A percentile compares a stretch with the other conserved stretches of the same genome.
phyloP scores from a whole-genome alignment of 2,329 filamentous ascomycete species.

The Penicillium sp. region DNA sequence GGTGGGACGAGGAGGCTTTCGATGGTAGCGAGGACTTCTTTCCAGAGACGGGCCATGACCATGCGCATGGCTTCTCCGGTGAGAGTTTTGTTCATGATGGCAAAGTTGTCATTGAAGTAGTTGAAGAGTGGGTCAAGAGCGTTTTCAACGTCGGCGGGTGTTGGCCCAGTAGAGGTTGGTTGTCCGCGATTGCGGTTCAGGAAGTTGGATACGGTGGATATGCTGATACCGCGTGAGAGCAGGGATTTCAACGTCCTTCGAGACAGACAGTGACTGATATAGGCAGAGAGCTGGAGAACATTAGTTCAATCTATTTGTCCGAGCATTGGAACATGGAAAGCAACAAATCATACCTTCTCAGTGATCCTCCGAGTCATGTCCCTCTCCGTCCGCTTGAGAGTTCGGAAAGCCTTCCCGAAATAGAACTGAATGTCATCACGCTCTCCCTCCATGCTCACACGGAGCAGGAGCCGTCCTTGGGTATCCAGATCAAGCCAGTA shows the following conservation, averaged over 20 bases:
- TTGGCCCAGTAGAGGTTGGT: conserved; percentile 59
- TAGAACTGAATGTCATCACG: conserved; percentile 98
- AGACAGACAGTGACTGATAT: conserved; percentile 89
- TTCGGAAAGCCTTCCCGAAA: conserved; percentile 94
- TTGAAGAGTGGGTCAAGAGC: conserved; percentile 82
- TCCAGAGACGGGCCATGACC: conserved; percentile 98
- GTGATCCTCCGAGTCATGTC: conserved; percentile 99
- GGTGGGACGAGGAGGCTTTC: conserved; percentile 90
- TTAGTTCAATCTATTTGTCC: conserved; percentile 12
- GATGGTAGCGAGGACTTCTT: conserved; percentile 90
- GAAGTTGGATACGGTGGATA: conserved; percentile 74
- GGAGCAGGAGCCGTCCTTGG: conserved; percentile 82
- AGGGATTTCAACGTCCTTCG: conserved; percentile 75
- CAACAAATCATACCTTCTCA: conserved; percentile 72
- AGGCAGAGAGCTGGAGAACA: conserved; percentile 72
- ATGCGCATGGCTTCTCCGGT: conserved; percentile 96
- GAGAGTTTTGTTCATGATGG: conserved; percentile 96
- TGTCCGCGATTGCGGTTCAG: conserved; percentile 58
- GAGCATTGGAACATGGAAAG: neutral
- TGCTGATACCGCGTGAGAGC: conserved; percentile 71
- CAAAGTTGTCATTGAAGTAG: conserved; percentile 98
- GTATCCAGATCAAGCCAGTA: conserved; percentile 98
- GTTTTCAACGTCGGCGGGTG: conserved; percentile 74
- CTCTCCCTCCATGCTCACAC: conserved; percentile 98
- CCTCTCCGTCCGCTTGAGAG: conserved; percentile 90